Conservation (phyloP, 2,329 filamentous ascomycete species). For the Neodidymelliopsis sp. region DNA sequence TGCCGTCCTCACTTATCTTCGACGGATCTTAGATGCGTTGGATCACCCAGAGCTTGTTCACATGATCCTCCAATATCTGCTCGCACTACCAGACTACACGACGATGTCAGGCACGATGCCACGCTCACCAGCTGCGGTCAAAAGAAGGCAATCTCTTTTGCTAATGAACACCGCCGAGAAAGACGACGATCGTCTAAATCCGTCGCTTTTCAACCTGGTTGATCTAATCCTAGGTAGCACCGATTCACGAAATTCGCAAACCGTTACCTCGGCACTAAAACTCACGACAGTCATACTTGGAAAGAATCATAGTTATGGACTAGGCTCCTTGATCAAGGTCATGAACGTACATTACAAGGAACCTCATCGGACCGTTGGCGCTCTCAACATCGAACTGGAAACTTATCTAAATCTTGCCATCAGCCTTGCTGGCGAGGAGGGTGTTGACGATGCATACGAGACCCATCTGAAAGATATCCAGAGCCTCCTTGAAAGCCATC, state of each 20-base stretch:
- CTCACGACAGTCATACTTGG: slow-evolving; percentile 85
- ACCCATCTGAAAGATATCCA: slow-evolving; percentile 75
- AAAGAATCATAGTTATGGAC: slow-evolving; percentile 86
- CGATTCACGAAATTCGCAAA: slow-evolving; percentile 84
- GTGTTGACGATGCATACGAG: slow-evolving; percentile 77
- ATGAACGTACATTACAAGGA: slow-evolving; percentile 63
- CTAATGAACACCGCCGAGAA: slow-evolving; percentile 80
- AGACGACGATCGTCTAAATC: slow-evolving; percentile 78
- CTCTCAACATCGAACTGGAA: slow-evolving; percentile 77
- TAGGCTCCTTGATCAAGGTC: slow-evolving; percentile 76
- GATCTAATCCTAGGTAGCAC: slow-evolving; percentile 89
- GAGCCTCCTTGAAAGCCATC: slow-evolving; percentile 73
- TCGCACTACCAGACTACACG: slow-evolving; percentile 74
- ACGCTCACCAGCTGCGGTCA: slow-evolving; percentile 68
- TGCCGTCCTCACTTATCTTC: slow-evolving; percentile 91
- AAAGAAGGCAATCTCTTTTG: slow-evolving; percentile 88
- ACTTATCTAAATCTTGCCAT: slow-evolving; percentile 73
- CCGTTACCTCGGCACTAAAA: slow-evolving; percentile 86
- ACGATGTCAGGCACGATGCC: slow-evolving; percentile 43
- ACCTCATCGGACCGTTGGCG: slow-evolving; percentile 72
- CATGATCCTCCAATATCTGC: slow-evolving; percentile 88
- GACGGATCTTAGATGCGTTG: slow-evolving; percentile 86
- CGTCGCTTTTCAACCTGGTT: slow-evolving; percentile 89
- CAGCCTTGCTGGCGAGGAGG: slow-evolving; percentile 71
- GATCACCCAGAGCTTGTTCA: slow-evolving; percentile 95